Conservation (phyloP, 106 monocot genomes). For the Triglochin maritima region DNA sequence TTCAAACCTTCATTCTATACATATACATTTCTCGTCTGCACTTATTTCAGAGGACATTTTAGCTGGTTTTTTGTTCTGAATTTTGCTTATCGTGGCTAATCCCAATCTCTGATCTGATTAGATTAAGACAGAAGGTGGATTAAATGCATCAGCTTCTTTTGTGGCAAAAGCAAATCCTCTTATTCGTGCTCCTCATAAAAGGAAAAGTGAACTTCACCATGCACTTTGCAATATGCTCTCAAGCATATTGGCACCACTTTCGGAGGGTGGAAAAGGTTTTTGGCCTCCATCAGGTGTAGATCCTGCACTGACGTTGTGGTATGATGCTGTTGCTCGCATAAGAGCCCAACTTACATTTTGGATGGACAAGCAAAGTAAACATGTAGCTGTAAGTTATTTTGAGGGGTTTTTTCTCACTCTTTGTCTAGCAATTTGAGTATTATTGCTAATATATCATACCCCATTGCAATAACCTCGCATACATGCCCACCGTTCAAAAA, state of each 20-base stretch:
- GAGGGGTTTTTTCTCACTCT: not conserved
- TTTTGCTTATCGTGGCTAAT: not conserved
- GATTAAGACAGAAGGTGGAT: conserved; percentile 85
- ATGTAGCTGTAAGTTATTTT: conserved; percentile 56
- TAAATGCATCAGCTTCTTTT: conserved; percentile 98
- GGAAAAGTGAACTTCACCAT: conserved; percentile 97
- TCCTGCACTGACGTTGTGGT: conserved; percentile 85
- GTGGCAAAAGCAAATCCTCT: conserved; percentile 97
- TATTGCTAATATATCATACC: no score
- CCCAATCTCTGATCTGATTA: conserved; percentile 3
- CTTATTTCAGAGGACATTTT: not conserved
- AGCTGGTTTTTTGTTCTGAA: not conserved
- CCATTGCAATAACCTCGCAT: no score
- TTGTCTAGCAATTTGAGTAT: not conserved
- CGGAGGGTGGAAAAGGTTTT: conserved; percentile 74
- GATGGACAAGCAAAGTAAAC: conserved; percentile 99
- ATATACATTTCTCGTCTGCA: not conserved
- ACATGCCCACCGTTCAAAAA: no score
- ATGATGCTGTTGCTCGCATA: conserved; percentile 89
- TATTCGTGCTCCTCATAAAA: conserved; percentile 82
- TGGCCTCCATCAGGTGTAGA: conserved; percentile 93
- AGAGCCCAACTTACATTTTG: conserved; percentile 75
- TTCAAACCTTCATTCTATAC: not conserved
- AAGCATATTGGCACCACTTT: conserved; percentile 86
- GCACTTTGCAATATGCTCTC: conserved; percentile 99